Evolutionary conservation across 805 yeast species (phyloP), one percentile per base, ranked within the genome.

Genomic region (Blastobotrys chiropterorum): DNA sequence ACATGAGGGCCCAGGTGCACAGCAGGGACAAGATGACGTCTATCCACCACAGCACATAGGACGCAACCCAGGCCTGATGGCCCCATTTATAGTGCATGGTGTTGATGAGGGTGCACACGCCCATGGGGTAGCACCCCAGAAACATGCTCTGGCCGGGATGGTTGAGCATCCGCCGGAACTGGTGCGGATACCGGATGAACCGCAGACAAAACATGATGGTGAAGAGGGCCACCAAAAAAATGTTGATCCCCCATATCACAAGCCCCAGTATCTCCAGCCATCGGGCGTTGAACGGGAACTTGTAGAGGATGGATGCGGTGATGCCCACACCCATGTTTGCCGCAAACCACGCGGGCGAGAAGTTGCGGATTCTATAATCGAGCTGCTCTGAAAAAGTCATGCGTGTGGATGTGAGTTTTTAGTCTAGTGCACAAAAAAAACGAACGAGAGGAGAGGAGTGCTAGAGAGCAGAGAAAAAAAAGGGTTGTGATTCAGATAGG

Each of bases 251-350:
- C 72, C 82, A 89, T 74, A 81, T 76, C 3, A 86, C 73, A 26
- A 78, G 70, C 2, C 89, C 84, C 50, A 82, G 71, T 2, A 75
- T 63, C 44, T 69, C 60, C 38, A 85, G 69, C 89, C 90, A 83
- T 8, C 69, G 64, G 0, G 82, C 76, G 1, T 73, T 75, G 61
- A 79, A 85, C 0, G 96, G 89, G 64, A 84, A 89, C 34, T 72
- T 65, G 64, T 80, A 77, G 38, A 90, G 71, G 2, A 87, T 69
- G 39, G 78, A 64, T 2, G 86, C 71, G 1, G 87, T 71, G 40
- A 89, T 86, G 1, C 96, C 96, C 2, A 84, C 77, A 1, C 95
- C 96, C 96, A 90, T 90, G n/a, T 82, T 78, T 47, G 81, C 73
- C 21, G 85, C 83, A 67, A 83, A 88, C 75, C 82, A 83, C 41